A percentile compares a stretch with the other conserved stretches of the same genome.
phyloP scores from a whole-genome alignment of 108 stramenopile genomes.

The Cyclostephanos invisitatus region DNA sequence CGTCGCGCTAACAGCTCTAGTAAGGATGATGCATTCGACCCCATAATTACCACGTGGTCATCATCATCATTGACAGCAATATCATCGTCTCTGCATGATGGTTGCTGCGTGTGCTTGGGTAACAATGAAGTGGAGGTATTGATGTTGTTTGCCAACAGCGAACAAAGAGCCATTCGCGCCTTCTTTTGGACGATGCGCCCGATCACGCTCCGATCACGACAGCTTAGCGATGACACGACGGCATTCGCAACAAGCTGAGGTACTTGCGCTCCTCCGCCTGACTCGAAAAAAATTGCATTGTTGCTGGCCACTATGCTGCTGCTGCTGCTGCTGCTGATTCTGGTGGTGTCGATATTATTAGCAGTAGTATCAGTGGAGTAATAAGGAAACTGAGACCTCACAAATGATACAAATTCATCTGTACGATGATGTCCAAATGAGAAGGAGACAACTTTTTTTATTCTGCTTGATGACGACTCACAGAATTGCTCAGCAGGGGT shows the following conservation, averaged over 20 bases:
- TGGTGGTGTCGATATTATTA: conserved; percentile 6
- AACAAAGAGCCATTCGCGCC: conserved; percentile 53
- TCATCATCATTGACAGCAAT: not conserved
- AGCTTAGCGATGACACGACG: conserved; percentile 44
- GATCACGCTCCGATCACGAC: conserved; percentile 62
- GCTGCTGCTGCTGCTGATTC: conserved; percentile 2
- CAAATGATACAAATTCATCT: conserved; percentile 44
- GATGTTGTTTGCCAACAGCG: conserved; percentile 41
- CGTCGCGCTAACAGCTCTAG: conserved; percentile 53
- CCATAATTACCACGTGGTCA: conserved; percentile 47
- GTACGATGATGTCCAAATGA: conserved; percentile 2
- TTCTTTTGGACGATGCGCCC: conserved; percentile 50
- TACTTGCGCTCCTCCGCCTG: conserved; percentile 86
- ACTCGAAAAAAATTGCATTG: conserved; percentile 73
- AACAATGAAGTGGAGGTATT: not conserved
- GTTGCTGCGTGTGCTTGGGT: not conserved
- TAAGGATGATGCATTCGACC: conserved; percentile 73
- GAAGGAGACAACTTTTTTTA: not conserved
- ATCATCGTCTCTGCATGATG: conserved; percentile 2
- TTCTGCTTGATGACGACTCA: conserved; percentile 17
- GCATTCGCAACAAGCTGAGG: conserved; percentile 58
- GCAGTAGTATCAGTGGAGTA: conserved; percentile 43
- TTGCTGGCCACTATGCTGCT: not conserved
- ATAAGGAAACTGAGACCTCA: conserved; percentile 74
- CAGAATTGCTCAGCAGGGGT: conserved; percentile 20